Evolutionary conservation across 768 basidiomycete genomes (phyloP), one percentile per base, ranked within the genome.

Genomic region (Serendipita sp.): DNA sequence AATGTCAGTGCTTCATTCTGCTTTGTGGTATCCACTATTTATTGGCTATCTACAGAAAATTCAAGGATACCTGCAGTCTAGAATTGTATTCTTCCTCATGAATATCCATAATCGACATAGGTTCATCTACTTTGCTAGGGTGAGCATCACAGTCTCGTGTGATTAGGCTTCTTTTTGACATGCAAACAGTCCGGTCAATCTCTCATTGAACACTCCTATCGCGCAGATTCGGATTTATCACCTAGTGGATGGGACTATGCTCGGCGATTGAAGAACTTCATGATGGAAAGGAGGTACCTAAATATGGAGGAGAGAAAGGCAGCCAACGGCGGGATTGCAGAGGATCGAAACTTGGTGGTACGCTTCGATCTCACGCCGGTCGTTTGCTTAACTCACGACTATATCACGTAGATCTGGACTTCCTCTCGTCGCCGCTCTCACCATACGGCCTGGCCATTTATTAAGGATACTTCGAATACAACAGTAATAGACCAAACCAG

Each of bases 31-130:
- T 69, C 10, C 69, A 4, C 51, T 23, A 63, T 23, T 41, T 58
- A 3, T 15, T 58, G 30, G 8, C 8, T 30, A 38, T 3, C 36
- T 3, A 3, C 68, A 88, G 89, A 81, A 89, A 63, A 87, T 94
- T 68, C 84, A 87, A 73, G 92, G 92, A 64, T 95, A 95, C 70
- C 78, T 95, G 2, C 74, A 98, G 85, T 91, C 91, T 1, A 79
- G 95, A 66, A 93, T 97, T 66, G 90, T 98, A 30, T 99, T 98
- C 80, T 98, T 96, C 80, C 79, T 99, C 51, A 98, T 98, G 96
- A 99, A 99, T 73, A 97, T 99, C 56, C 95, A 99, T 75, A 97
- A 93, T 71, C 80, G 82, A 67, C 89, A 85, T 72, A 81, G 95
- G 23, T 92, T 87, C 54, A 99, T 99, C 68, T 98, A 94, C 74